These are phyloP conservation scores for Scutellaria baicalensis DNA, from an alignment of 257 asterid genomes.

Conservation along the genomic window DNA sequence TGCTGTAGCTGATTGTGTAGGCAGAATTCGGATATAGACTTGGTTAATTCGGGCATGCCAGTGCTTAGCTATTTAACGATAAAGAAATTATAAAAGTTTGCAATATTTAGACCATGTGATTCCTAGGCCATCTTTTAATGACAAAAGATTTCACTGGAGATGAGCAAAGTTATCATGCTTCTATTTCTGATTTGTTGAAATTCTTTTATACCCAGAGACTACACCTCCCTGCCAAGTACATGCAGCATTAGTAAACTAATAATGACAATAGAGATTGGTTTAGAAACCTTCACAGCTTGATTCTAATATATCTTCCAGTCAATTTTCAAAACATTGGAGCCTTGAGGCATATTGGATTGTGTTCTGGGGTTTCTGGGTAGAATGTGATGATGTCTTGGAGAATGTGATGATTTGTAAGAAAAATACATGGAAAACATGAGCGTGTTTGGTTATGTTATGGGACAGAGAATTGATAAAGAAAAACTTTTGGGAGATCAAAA, in stretches of 20 bases:
- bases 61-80: background rate
- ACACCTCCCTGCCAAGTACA: background rate
- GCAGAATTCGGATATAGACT: background rate
- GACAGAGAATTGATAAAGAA: too few relatives aligned
- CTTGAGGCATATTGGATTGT: background rate
- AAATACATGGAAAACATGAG: too few relatives aligned
- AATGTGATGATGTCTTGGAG: too few relatives aligned
- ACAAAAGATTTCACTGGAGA: background rate
- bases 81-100: background rate
- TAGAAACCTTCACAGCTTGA: background rate
- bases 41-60: background rate
- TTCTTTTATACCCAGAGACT: background rate
- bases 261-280: background rate
- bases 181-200: background rate
- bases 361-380: too few relatives aligned
- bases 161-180: background rate
- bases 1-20: background rate
- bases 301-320: background rate
- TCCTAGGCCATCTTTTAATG: too few relatives aligned
- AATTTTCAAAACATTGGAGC: background rate
- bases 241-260: background rate
- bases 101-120: background rate
- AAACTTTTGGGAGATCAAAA: background rate
- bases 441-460: too few relatives aligned
- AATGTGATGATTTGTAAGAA: too few relatives aligned